Conservation (phyloP, 2,329 filamentous ascomycete genomes). For the Penicillium sp. region DNA sequence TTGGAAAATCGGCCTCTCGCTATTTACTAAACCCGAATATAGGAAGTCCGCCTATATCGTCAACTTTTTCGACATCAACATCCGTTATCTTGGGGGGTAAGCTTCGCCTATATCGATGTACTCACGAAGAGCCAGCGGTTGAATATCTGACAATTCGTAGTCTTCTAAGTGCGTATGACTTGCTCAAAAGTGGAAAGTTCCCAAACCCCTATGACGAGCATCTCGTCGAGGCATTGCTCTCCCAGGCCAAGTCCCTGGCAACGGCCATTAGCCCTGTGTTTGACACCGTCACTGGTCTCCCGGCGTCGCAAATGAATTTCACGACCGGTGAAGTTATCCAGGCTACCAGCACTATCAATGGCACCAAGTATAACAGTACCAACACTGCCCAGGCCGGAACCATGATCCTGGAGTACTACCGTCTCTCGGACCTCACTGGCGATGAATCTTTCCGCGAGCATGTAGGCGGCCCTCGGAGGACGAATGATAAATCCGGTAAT, state of each 20-base stretch:
- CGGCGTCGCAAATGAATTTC: slow-evolving; percentile 15
- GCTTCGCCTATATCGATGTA: not conserved
- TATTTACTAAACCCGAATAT: not conserved
- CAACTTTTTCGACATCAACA: slow-evolving; percentile 21
- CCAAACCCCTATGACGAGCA: slow-evolving; percentile 18
- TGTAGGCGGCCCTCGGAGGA: not conserved
- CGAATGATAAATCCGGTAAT: not conserved
- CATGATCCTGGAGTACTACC: slow-evolving; percentile 21
- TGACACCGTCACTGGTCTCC: slow-evolving; percentile 16
- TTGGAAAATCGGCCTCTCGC: not conserved
- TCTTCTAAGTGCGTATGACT: slow-evolving; percentile 20
- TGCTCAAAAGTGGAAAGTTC: slow-evolving; percentile 20
- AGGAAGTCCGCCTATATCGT: slow-evolving; percentile 14
- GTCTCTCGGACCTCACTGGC: slow-evolving; percentile 22
- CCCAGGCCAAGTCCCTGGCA: slow-evolving; percentile 18
- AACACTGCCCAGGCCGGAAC: slow-evolving; percentile 23
- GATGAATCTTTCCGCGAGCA: slow-evolving; percentile 19
- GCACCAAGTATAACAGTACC: slow-evolving; percentile 19
- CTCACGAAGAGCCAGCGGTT: not conserved
- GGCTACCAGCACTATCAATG: slow-evolving; percentile 14
- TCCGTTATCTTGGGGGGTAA: slow-evolving; percentile 21
- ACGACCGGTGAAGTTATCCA: slow-evolving; percentile 11
- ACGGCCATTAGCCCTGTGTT: slow-evolving; percentile 19
- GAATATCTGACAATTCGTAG: slow-evolving; percentile 2
- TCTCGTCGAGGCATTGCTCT: slow-evolving; percentile 17